Evolutionary conservation across 495 filamentous ascomycete genomes (phyloP).

Genomic region (Xylaria intraflava): DNA sequence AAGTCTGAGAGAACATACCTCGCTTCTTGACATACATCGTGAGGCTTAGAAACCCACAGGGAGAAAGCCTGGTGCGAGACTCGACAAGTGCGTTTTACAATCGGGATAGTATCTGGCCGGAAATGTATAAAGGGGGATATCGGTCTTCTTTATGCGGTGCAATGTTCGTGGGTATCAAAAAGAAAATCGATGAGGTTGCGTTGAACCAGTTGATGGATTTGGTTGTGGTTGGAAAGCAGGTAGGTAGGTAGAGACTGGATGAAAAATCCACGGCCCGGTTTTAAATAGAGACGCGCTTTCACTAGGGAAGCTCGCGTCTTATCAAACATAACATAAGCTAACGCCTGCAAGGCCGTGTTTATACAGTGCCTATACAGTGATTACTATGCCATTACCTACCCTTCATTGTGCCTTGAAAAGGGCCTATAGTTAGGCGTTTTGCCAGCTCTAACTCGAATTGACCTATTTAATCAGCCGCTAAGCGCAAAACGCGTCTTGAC

Average conservation of each 20-base stretch:
- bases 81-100: slow-evolving; percentile 4
- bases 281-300: slow-evolving; percentile 24
- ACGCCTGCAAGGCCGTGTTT: slow-evolving; percentile 1
- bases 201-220: slow-evolving; percentile 7
- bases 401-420: too few relatives aligned
- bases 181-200: not conserved
- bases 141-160: not conserved
- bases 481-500: too few relatives aligned
- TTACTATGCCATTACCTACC: too few relatives aligned
- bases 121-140: not conserved
- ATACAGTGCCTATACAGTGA: not conserved
- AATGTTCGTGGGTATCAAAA: slow-evolving; percentile 6
- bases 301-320: slow-evolving; percentile 4
- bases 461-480: too few relatives aligned
- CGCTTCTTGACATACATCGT: slow-evolving; percentile 55
- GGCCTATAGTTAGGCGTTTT: too few relatives aligned
- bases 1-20: slow-evolving; percentile 37
- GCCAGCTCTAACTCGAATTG: too few relatives aligned
- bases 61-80: not conserved
- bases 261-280: slow-evolving; percentile 14
- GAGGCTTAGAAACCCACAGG: slow-evolving; percentile 9
- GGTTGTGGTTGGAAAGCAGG: slow-evolving; percentile 13
- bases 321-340: not conserved
- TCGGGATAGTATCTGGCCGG: not conserved
- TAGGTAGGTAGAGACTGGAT: slow-evolving; percentile 6